Conservation (phyloP, 768 basidiomycete genomes). For the Fistulinella prunicolor region DNA sequence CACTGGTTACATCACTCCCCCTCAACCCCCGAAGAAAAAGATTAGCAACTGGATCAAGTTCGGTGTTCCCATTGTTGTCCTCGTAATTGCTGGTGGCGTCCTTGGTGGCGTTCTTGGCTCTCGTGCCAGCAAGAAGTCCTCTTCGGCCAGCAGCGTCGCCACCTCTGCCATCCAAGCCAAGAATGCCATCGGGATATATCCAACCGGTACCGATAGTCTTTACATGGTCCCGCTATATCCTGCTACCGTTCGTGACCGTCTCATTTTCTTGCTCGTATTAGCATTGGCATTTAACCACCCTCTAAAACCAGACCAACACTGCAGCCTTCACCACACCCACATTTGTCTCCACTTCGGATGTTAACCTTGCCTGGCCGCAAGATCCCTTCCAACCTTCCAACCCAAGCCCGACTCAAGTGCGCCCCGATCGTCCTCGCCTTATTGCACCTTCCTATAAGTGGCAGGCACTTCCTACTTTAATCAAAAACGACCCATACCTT, state of each 20-base stretch:
- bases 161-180: slow-evolving; percentile 60
- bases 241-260: slow-evolving; percentile 63
- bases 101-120: slow-evolving; percentile 81
- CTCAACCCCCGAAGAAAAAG: slow-evolving; percentile 45
- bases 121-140: slow-evolving; percentile 41
- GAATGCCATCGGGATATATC: slow-evolving; percentile 60
- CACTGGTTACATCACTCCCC: slow-evolving; percentile 63
- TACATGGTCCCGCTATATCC: slow-evolving; percentile 87
- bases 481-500: slow-evolving; percentile 82
- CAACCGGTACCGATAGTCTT: slow-evolving; percentile 74
- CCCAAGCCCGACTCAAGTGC: slow-evolving; percentile 57
- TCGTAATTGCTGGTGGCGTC: slow-evolving; percentile 64
- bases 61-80: slow-evolving; percentile 62
- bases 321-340: slow-evolving; percentile 71
- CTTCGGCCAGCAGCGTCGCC: slow-evolving; percentile 29
- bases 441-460: slow-evolving; percentile 93
- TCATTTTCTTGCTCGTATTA: background rate
- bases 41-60: slow-evolving; percentile 73
- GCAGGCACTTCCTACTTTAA: slow-evolving; percentile 74
- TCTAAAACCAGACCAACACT: slow-evolving; percentile 66
- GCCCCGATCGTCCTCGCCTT: slow-evolving; percentile 83
- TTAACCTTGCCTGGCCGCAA: slow-evolving; percentile 66
- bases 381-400: slow-evolving; percentile 72
- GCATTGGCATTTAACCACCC: background rate
- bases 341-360: slow-evolving; percentile 55